phyloP scores from a whole-genome alignment of 768 basidiomycete species.

The Leccinum boreale region DNA sequence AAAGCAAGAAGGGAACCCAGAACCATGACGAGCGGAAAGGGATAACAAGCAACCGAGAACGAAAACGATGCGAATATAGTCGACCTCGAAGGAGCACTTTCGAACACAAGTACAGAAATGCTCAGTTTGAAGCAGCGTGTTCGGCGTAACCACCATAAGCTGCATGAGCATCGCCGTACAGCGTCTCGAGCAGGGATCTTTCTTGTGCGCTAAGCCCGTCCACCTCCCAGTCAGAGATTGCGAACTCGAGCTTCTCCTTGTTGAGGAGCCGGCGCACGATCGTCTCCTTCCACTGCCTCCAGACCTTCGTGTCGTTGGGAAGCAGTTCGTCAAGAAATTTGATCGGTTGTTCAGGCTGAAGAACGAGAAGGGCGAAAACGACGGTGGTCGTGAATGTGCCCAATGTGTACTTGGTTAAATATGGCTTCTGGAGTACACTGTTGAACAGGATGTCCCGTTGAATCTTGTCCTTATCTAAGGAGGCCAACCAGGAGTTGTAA shows the following conservation, averaged over 20 bases:
- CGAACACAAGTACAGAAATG: not conserved
- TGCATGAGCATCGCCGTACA: conserved; percentile 21
- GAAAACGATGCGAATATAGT: not conserved
- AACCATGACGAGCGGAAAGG: not conserved
- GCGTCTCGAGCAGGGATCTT: conserved; percentile 17
- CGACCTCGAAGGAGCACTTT: not conserved
- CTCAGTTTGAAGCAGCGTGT: conserved; percentile 9
- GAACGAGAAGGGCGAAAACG: conserved; percentile 16
- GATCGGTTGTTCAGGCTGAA: conserved; percentile 4
- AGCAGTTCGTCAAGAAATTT: conserved; percentile 13
- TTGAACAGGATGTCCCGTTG: conserved; percentile 12
- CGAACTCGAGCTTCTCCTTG: conserved; percentile 24
- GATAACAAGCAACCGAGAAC: not conserved
- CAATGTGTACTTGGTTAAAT: conserved; percentile 13
- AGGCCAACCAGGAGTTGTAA: conserved; percentile 10
- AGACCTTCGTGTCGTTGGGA: conserved; percentile 21
- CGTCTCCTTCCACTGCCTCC: conserved; percentile 18
- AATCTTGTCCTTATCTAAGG: conserved; percentile 30
- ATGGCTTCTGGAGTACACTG: conserved; percentile 10
- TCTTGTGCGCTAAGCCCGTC: conserved; percentile 14
- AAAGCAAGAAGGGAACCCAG: not conserved
- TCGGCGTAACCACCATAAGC: conserved; percentile 26
- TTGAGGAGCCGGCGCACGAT: not conserved
- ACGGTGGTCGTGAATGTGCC: conserved; percentile 15
- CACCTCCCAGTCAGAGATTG: conserved; percentile 20